Base-by-base conservation (phyloP, 495 filamentous ascomycete genomes). In the Aspergillus sclerotiicarbonarius region DNA sequence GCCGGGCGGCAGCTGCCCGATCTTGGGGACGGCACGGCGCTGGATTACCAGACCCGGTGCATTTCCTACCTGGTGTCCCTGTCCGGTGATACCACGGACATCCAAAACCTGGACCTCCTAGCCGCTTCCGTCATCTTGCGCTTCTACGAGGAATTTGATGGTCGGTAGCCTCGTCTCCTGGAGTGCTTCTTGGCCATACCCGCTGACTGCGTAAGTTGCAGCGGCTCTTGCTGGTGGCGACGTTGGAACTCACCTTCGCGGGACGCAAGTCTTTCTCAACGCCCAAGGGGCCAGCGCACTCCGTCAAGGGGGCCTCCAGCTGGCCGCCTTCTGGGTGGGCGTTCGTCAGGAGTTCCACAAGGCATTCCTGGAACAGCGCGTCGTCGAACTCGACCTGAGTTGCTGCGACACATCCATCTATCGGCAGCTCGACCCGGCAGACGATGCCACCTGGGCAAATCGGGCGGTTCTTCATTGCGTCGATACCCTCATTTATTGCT, bases 271-370 rank as follows among this genome's bases (percentile, higher is more conserved):
- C 46, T 58, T 62, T 19, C 41, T 66, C 45, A 49, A 64, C 37
- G 54, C 59, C 13, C 55, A 67, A 20, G 37, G 60, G 21, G 21
- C 37, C 41, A 8, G 51, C 37, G 57, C 66, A 32, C 44, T 66
- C 19, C 21, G 54, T 31, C 31, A 56, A 44, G 55, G 37, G 2
- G 60, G 65, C 8, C 62, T 74, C 4, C 63, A 65, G 8, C 60
- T 60, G 16, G 71, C 71, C 12, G 65, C 68, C 6, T 72, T 71
- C 52, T 66, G 70, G 57, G 62, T 73, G 15, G 71, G 59, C 0
- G 62, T 70, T 29, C 62, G 73, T 5, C 71, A 74, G 57, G 71
- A 74, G 44, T 65, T 74, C 35, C 68, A 72, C 57, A 69, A 67
- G 35, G 57, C 71, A 0, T 71, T 74, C 35, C 57, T 67, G 3